Evolutionary conservation across 345 rosid species (phyloP).

Genomic region (Turnera subulata): DNA sequence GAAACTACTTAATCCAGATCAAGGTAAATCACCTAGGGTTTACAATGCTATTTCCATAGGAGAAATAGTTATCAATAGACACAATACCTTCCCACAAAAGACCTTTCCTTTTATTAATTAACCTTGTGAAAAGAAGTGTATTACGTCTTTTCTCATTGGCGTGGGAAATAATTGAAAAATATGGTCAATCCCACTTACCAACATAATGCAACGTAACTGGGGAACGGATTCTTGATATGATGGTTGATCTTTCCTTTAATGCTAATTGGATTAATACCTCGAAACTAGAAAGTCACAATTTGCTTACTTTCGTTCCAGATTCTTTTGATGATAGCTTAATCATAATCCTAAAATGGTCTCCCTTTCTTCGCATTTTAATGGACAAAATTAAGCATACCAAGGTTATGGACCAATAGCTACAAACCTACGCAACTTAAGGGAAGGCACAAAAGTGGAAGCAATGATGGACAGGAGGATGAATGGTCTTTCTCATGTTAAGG

Average conservation of each 20-base stretch:
- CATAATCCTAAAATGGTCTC: slow-evolving; percentile 17
- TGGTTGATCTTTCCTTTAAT: not conserved
- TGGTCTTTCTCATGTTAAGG: slow-evolving; percentile 18
- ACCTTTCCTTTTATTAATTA: too few relatives aligned
- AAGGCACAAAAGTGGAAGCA: slow-evolving; percentile 4
- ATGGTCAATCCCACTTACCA: too few relatives aligned
- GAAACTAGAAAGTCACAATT: slow-evolving; percentile 14
- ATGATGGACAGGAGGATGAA: slow-evolving; percentile 23
- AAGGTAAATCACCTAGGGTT: too few relatives aligned
- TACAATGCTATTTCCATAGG: too few relatives aligned
- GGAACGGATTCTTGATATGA: too few relatives aligned
- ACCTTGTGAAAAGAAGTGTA: too few relatives aligned
- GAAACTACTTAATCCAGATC: too few relatives aligned
- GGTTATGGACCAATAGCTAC: slow-evolving; percentile 12
- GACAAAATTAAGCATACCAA: slow-evolving; percentile 4
- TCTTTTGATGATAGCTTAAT: slow-evolving; percentile 24
- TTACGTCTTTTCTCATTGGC: too few relatives aligned
- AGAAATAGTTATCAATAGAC: too few relatives aligned
- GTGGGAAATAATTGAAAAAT: too few relatives aligned
- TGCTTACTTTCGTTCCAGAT: slow-evolving; percentile 11
- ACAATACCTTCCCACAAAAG: too few relatives aligned
- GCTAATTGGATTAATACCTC: not conserved
- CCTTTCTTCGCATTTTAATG: not conserved
- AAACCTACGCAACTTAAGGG: slow-evolving; percentile 2
- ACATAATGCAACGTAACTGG: too few relatives aligned